A percentile compares a stretch with the other conserved stretches of the same genome.
phyloP scores from a whole-genome alignment of 2,329 filamentous ascomycete species.

The Fusarium fujikuroi region DNA sequence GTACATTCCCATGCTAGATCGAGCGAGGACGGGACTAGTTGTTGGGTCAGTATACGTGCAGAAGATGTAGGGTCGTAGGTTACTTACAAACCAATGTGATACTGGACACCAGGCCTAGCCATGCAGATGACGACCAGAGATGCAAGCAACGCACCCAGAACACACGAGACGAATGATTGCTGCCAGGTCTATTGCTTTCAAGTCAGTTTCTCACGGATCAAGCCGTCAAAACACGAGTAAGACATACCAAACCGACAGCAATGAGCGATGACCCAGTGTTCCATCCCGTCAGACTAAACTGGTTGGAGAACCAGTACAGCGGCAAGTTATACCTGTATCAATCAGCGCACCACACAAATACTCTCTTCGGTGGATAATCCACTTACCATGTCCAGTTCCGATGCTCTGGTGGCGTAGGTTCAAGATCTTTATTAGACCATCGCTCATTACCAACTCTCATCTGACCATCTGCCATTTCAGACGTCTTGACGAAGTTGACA shows the following conservation, averaged over 20 bases:
- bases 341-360: background rate
- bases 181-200: background rate
- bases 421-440: background rate
- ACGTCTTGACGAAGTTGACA: background rate
- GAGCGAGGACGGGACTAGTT: background rate
- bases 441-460: background rate
- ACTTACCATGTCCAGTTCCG: background rate
- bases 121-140: background rate
- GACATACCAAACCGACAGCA: accelerated
- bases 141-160: background rate
- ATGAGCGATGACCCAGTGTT: background rate
- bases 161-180: background rate
- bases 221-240: no score
- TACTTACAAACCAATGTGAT: background rate
- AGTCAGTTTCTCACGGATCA: background rate
- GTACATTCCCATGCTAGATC: background rate
- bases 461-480: background rate
- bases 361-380: accelerated
- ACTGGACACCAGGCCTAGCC: background rate
- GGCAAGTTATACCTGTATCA: accelerated
- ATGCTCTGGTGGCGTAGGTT: background rate
- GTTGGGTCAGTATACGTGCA: accelerated
- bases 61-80: accelerated
- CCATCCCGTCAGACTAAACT: background rate
- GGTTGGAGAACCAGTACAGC: background rate